A percentile compares a stretch with the other conserved stretches of the same genome.
phyloP scores from a whole-genome alignment of 768 basidiomycete species.

The Russula brevipes region DNA sequence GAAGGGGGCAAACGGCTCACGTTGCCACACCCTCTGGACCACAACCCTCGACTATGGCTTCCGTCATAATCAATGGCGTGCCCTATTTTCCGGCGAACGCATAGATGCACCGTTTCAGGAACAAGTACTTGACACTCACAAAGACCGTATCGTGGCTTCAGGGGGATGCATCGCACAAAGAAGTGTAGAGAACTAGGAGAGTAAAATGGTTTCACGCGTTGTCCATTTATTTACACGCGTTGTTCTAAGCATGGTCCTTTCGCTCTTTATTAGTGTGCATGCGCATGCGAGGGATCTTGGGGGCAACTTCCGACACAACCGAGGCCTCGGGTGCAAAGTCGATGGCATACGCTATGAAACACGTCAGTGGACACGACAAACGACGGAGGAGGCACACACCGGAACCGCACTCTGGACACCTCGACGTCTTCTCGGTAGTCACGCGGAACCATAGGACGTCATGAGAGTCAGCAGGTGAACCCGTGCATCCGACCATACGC shows the following conservation, averaged over 20 bases:
- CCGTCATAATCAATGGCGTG: no score
- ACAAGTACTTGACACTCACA: neutral
- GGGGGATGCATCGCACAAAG: no score
- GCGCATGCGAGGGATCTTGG: slow-evolving; percentile 23
- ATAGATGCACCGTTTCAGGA: neutral
- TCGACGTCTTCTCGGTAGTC: slow-evolving; percentile 57
- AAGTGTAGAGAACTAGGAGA: neutral
- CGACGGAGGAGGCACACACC: slow-evolving; percentile 47
- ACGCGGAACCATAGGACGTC: slow-evolving; percentile 83
- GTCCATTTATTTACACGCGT: slow-evolving; percentile 13
- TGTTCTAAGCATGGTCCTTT: slow-evolving; percentile 9
- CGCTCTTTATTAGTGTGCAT: slow-evolving; percentile 8
- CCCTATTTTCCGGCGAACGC: no score
- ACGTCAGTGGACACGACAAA: slow-evolving; percentile 3
- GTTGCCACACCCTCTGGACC: no score
- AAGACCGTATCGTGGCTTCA: no score
- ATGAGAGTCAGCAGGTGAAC: slow-evolving; percentile 91
- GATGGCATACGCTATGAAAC: slow-evolving; percentile 57
- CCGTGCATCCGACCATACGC: slow-evolving; percentile 91
- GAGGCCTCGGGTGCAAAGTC: slow-evolving; percentile 34
- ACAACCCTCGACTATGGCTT: no score
- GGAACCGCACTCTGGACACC: slow-evolving; percentile 92
- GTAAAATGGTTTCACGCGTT: neutral
- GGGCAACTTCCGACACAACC: slow-evolving; percentile 20
- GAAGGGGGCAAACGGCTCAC: no score